phyloP scores from a whole-genome alignment of 1,139 yeast species.

The Scheffersomyces illinoinensis region DNA sequence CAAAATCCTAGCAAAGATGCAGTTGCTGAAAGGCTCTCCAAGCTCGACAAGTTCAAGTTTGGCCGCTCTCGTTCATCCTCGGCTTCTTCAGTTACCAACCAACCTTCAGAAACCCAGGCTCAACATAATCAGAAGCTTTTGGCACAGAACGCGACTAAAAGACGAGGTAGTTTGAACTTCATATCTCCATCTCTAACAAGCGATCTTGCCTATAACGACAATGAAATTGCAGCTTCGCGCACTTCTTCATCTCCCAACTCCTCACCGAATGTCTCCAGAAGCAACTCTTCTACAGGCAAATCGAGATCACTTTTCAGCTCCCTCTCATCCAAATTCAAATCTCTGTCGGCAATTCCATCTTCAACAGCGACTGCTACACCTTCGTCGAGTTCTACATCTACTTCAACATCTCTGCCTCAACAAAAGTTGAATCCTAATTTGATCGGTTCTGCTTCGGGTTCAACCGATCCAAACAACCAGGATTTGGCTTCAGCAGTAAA shows the following conservation, averaged over 20 bases:
- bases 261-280: conserved; percentile 21
- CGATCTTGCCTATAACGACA: conserved; percentile 5
- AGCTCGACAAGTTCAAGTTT: conserved; percentile 25
- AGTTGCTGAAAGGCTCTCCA: conserved; percentile 15
- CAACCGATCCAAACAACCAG: conserved; percentile 12
- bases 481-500: conserved; percentile 24
- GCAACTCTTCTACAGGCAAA: conserved; percentile 24
- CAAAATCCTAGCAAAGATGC: background rate
- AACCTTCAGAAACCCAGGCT: background rate
- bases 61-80: conserved; percentile 37
- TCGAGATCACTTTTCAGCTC: conserved; percentile 51
- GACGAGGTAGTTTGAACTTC: conserved; percentile 19
- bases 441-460: conserved; percentile 13
- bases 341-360: conserved; percentile 5
- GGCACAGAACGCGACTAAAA: conserved; percentile 2
- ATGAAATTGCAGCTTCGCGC: background rate
- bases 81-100: conserved; percentile 16
- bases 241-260: conserved; percentile 7
- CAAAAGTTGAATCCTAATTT: conserved; percentile 18
- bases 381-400: background rate
- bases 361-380: conserved; percentile 2
- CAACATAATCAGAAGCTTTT: background rate
- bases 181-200: conserved; percentile 6
- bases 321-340: conserved; percentile 56
- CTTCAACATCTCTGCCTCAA: conserved; percentile 7